Evolutionary conservation across 1,284 basidiomycete genomes (phyloP), one percentile per base, ranked within the genome.

Genomic region (Filobasidium uniguttulatum): DNA sequence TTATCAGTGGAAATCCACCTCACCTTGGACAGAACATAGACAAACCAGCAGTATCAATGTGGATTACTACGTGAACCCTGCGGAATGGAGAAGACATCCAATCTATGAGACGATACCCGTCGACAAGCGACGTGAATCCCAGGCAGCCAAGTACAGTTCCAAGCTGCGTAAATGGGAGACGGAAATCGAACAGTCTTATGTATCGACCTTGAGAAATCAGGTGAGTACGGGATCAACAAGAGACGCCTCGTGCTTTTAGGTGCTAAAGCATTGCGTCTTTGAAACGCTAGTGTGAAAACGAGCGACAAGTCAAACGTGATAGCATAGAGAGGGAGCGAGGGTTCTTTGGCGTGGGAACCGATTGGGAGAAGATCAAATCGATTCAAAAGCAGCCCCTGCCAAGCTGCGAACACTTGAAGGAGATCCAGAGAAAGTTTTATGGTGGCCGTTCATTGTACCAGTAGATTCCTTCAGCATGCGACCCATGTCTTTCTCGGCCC

Each of bases 271-370:
- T 14, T n/a, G n/a, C n/a, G n/a, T n/a, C n/a, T n/a, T n/a, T n/a
- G n/a, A 4, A 8, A 12, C 14, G 60, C 54, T 57, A 64, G 49
- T 59, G 60, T 30, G 65, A 63, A 49, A 56, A 60, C 34, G 59
- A 60, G 7, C 36, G 49, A 33, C 47, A 53, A 25, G 33, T 40
- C 1, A 62, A 61, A 49, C 60, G 64, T 43, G 60, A 60, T 45
- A 70, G 74, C 54, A 81, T 82, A 60, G 81, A 87, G 41, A 74
- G 77, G 4, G 82, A 87, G 57, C 70, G 85, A 3, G 90, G 89
- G 2, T 70, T 93, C 58, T 88, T 94, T 63, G 90, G 89, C 2
- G 72, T 90, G 53, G 84, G 86, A 19, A 83, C 86, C 17, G 83
- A 94, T 64, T 87, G 84, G 81, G 82, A 85, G 40, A 85, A 86